A percentile compares a stretch with the other conserved stretches of the same genome.
phyloP scores from a whole-genome alignment of 2,329 filamentous ascomycete species.

The Tetracladium maxilliforme region DNA sequence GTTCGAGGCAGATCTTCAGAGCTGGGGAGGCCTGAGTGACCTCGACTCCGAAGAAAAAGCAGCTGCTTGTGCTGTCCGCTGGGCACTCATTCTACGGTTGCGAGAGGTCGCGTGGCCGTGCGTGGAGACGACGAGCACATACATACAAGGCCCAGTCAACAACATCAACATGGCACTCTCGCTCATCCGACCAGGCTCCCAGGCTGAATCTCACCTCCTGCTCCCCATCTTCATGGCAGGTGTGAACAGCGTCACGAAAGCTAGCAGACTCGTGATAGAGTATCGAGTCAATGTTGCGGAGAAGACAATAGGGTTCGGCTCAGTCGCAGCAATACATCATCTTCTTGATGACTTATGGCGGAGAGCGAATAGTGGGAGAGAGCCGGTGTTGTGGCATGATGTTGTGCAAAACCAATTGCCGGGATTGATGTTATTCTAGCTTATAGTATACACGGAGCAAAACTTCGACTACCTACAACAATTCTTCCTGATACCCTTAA shows the following conservation, averaged over 20 bases:
- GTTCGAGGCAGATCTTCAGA: slow-evolving; percentile 1
- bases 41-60: slow-evolving; percentile 1
- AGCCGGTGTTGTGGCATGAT: slow-evolving; percentile 2
- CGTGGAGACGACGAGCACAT: slow-evolving; percentile 1
- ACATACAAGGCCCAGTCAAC: neutral
- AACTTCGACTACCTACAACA: no score
- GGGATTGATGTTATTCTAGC: slow-evolving; percentile 2
- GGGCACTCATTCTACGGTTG: slow-evolving; percentile 3
- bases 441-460: neutral
- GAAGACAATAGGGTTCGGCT: slow-evolving; percentile 2
- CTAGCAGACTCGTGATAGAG: slow-evolving; percentile 2
- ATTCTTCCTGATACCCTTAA: no score
- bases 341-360: slow-evolving; percentile 2
- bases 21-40: neutral
- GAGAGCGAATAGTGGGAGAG: slow-evolving; percentile 1
- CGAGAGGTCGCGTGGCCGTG: slow-evolving; percentile 4
- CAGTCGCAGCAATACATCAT: slow-evolving; percentile 2
- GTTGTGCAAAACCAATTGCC: slow-evolving; percentile 1
- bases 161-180: slow-evolving; percentile 2
- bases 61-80: slow-evolving; percentile 4
- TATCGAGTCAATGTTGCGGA: slow-evolving; percentile 3
- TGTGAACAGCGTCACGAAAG: slow-evolving; percentile 1
- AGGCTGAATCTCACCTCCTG: slow-evolving; percentile 2
- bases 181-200: slow-evolving; percentile 3
- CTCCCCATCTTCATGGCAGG: slow-evolving; percentile 4